These are phyloP conservation scores for Calonectria honghensis DNA, from an alignment of 2,329 filamentous ascomycete species.

Conservation along the genomic window DNA sequence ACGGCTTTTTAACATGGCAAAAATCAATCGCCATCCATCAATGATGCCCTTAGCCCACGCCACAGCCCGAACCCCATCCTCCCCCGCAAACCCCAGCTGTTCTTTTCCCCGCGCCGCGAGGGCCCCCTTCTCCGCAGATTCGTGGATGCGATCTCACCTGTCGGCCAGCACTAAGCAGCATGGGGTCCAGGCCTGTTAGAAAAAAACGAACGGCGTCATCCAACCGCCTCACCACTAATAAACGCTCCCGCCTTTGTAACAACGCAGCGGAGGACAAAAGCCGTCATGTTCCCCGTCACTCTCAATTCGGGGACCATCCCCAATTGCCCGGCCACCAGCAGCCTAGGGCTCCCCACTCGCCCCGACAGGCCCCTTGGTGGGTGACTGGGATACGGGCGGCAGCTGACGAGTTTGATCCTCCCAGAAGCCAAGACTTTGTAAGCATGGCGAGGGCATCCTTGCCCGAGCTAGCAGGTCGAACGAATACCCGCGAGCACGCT, in stretches of 20 bases:
- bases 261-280: conserved; percentile 34
- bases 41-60: conserved; percentile 8
- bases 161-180: conserved; percentile 8
- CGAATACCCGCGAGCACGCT: neutral
- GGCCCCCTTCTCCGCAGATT: conserved; percentile 50
- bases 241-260: neutral
- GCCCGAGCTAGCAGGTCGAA: neutral
- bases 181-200: conserved; percentile 11
- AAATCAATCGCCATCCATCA: neutral
- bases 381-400: conserved; percentile 2
- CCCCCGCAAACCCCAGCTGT: conserved; percentile 52
- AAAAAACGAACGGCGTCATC: conserved; percentile 2
- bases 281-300: conserved; percentile 16
- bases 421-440: conserved; percentile 24
- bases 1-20: neutral
- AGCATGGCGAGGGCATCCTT: conserved; percentile 19
- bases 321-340: conserved; percentile 24
- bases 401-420: conserved; percentile 14
- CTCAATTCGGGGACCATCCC: conserved; percentile 8
- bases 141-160: conserved; percentile 38
- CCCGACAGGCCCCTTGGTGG: conserved; percentile 8
- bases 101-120: conserved; percentile 49
- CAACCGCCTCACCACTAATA: neutral
- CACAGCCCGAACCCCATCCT: conserved; percentile 44
- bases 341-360: neutral